Evolutionary conservation across 176 grass and related monocot genomes (phyloP).

Genomic region (bread wheat (Triticum aestivum)): IWGSC_CS_RefSeq_v2.1 NC_057801.1:686983564-686984063

Average conservation of each 20-base stretch:
- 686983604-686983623: conserved; percentile 76
- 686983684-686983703: conserved; percentile 60
- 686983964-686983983: background rate
- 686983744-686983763: conserved; percentile 72
- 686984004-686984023: background rate
- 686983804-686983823: conserved; percentile 67
- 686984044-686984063: background rate
- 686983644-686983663: conserved; percentile 45
- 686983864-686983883: conserved; percentile 12
- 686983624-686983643: conserved; percentile 62
- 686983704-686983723: conserved; percentile 64
- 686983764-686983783: conserved; percentile 62
- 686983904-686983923: background rate
- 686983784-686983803: conserved; percentile 78
- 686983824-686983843: conserved; percentile 33
- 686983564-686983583: conserved; percentile 76
- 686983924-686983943: background rate
- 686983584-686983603: conserved; percentile 72
- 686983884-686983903: background rate
- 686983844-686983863: conserved; percentile 25
- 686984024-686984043: background rate
- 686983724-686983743: conserved; percentile 60
- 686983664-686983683: conserved; percentile 63
- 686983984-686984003: background rate
- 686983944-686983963: background rate